Conservation (phyloP, 495 filamentous ascomycete species). For the Cladorrhinum samala region DNA sequence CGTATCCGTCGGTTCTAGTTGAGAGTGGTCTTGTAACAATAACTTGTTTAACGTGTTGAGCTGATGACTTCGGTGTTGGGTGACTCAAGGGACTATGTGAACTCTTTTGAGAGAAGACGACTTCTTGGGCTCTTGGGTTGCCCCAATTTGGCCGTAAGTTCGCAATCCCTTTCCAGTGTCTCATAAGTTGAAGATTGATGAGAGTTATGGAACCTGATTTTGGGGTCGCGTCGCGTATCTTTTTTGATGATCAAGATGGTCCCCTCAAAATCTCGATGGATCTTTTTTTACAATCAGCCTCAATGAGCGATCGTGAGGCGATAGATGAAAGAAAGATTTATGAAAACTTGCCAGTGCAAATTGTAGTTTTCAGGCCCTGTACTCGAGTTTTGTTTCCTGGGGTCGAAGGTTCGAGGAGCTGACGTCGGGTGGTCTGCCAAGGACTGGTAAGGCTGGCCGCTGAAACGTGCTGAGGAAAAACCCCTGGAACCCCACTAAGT, state of each 20-base stretch:
- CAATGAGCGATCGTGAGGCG: too few relatives aligned
- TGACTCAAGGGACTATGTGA: not conserved
- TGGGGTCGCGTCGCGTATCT: not conserved
- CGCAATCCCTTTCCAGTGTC: not conserved
- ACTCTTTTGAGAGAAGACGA: not conserved
- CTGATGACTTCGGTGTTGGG: too few relatives aligned
- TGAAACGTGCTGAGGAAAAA: not conserved
- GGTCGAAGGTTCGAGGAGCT: not conserved
- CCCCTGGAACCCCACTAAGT: not conserved
- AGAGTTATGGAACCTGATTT: not conserved
- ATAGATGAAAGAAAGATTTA: too few relatives aligned
- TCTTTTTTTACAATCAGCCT: too few relatives aligned
- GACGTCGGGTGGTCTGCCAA: constrained; percentile 9
- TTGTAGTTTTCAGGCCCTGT: too few relatives aligned
- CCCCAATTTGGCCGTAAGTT: not conserved
- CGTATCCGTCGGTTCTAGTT: not conserved
- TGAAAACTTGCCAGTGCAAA: too few relatives aligned
- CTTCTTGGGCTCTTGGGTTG: not conserved
- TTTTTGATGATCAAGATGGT: too few relatives aligned
- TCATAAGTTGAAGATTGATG: not conserved
- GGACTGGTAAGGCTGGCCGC: constrained; percentile 3
- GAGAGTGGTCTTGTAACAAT: not conserved
- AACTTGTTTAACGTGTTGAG: too few relatives aligned
- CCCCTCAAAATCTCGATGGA: not conserved
- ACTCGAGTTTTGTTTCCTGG: too few relatives aligned